Base-by-base conservation (phyloP, 2,329 filamentous ascomycete species). In the Xylariomycetidae sp. region DNA sequence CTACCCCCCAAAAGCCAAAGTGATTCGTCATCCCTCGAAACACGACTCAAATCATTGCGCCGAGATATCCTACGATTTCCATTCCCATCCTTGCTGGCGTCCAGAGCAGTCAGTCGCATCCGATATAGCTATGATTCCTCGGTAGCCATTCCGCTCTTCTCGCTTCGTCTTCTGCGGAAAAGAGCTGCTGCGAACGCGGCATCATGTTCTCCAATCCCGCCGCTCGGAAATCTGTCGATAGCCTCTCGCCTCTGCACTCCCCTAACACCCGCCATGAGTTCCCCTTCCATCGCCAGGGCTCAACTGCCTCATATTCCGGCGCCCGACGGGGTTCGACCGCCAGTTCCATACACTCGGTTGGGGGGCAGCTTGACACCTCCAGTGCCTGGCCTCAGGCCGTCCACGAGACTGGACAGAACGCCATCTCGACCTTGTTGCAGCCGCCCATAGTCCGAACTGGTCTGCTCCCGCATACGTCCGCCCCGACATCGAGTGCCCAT, bases 351-450 rank as follows among this genome's bases (percentile, higher is more conserved):
- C 80, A 82, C 55, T 96, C 89, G 19, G 80, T 94, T 56, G 88
- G 88, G 41, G 88, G 88, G n/a, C 74, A 78, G 22, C 66, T 94
- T 40, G 88, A 95, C 54, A 80, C 77, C 7, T 75, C 74, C 7
- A 74, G 74, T 2, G 67, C 53, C 49, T 69, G 74, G 67, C 64
- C 69, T 39, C 63, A 72, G 40, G 72, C 81, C 12, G 60, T 77
- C 11, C 60, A 70, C 22, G 88, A 95, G 61, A 77, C 80, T n/a
- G 80, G 82, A 9, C 85, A 89, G 50, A 96, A 95, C 74, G 88
- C 92, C 41, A 97, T 97, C 49, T 95, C 89, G 7, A 94, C 88
- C 2, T 73, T 97, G n/a, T 74, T 97, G 4, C 86, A 94, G 54
- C 83, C 88, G 17, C 87, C 90, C 4, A 94, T 95, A 46, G 80